These are phyloP conservation scores for Olyra latifolia DNA, from an alignment of 176 grass and related monocot species.

Conservation along the genomic window DNA sequence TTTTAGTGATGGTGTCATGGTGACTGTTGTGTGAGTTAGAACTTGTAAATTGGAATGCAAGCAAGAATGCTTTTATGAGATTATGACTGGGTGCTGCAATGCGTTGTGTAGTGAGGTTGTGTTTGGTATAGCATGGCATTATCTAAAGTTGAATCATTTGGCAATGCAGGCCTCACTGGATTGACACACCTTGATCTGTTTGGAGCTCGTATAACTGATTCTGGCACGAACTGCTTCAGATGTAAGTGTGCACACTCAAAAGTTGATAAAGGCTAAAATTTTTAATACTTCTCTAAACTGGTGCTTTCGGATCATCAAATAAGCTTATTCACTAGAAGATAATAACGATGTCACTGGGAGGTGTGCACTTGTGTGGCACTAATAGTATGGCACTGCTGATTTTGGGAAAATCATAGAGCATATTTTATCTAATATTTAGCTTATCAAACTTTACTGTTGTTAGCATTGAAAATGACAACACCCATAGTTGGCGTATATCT, in stretches of 20 bases:
- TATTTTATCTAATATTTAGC: neutral
- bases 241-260: slow-evolving; percentile 50
- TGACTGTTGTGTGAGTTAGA: neutral
- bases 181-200: slow-evolving; percentile 95
- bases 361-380: neutral
- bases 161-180: slow-evolving; percentile 75
- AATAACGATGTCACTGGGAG: neutral
- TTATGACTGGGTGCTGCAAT: neutral
- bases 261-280: neutral
- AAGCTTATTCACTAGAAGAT: neutral
- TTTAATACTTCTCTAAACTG: neutral
- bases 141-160: slow-evolving; percentile 2
- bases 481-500: neutral
- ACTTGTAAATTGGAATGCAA: neutral
- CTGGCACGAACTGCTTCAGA: slow-evolving; percentile 73
- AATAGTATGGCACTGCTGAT: neutral
- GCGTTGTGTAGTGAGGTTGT: neutral
- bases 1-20: neutral
- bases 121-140: neutral
- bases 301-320: neutral
- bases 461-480: neutral
- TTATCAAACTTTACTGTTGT: neutral
- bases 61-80: neutral
- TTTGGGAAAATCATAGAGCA: neutral
- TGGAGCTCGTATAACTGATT: slow-evolving; percentile 86